Conservation (phyloP, 2,329 filamentous ascomycete genomes). For the Rutstroemia sp. region DNA sequence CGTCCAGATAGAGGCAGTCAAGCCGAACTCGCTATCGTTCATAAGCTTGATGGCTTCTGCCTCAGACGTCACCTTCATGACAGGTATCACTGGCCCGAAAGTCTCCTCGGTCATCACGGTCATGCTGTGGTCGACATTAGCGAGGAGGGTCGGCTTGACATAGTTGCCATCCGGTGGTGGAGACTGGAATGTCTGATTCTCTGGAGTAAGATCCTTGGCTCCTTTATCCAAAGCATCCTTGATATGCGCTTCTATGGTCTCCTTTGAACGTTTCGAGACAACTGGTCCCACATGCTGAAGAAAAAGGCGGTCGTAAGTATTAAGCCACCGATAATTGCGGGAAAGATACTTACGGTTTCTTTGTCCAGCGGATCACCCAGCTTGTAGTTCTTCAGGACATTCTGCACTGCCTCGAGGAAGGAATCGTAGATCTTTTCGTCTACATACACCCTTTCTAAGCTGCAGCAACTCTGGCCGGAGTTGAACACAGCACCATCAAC, state of each 20-base stretch:
- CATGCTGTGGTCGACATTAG: conserved; percentile 75
- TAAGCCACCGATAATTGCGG: background rate
- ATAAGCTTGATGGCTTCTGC: conserved; percentile 76
- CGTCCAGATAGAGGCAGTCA: conserved; percentile 97
- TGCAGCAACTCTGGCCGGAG: conserved; percentile 96
- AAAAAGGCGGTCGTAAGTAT: conserved; percentile 4
- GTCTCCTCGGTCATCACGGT: conserved; percentile 88
- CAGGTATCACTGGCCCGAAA: conserved; percentile 85
- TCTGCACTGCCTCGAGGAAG: conserved; percentile 72
- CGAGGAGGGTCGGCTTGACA: conserved; percentile 77
- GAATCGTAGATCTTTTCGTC: conserved; percentile 75
- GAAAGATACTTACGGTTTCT: conserved; percentile 40
- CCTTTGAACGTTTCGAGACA: conserved; percentile 70
- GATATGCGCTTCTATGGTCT: conserved; percentile 71
- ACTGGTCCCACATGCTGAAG: conserved; percentile 70
- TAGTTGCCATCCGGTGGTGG: conserved; percentile 78
- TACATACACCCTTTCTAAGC: conserved; percentile 86
- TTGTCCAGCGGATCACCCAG: conserved; percentile 82
- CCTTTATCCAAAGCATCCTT: conserved; percentile 77
- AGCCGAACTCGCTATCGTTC: conserved; percentile 91
- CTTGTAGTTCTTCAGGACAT: conserved; percentile 72
- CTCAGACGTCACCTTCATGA: conserved; percentile 79
- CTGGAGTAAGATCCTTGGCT: conserved; percentile 75
- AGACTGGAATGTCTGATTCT: conserved; percentile 67
- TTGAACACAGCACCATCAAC: conserved; percentile 97